Percentiles rank a stretch among this genome's conserved stretches.
Conservation (phyloP, 176 grass and related monocot genomes). For the Metroxylon sagu region DNA sequence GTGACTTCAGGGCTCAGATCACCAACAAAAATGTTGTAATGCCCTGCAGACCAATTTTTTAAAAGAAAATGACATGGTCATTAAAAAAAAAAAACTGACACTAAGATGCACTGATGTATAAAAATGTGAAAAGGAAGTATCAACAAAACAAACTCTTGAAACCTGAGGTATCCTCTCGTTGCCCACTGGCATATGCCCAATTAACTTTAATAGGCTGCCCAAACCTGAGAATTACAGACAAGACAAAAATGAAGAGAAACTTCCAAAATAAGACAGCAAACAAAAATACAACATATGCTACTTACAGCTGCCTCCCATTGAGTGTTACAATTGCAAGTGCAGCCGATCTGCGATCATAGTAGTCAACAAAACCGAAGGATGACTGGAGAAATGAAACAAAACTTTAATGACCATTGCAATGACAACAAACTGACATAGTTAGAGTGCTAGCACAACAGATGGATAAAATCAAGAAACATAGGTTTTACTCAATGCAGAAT, state of each 20-base stretch:
- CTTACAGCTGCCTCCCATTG: conserved; percentile 91
- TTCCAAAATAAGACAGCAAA: conserved; percentile 7
- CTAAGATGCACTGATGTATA: conserved; percentile 3
- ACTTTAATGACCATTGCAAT: too few relatives aligned
- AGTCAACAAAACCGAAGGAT: conserved; percentile 97
- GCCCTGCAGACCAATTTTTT: conserved; percentile 30
- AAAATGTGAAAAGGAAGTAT: conserved; percentile 13
- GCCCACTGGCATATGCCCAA: conserved; percentile 94
- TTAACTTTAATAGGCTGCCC: conserved; percentile 96
- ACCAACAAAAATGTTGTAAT: conserved; percentile 95
- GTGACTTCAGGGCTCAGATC: conserved; percentile 97
- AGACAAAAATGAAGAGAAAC: not conserved
- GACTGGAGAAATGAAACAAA: conserved; percentile 36
- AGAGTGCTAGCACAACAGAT: too few relatives aligned
- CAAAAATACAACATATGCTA: conserved; percentile 7
- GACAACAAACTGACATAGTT: too few relatives aligned
- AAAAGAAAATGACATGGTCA: not conserved
- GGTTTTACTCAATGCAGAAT: too few relatives aligned
- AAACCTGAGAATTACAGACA: conserved; percentile 42
- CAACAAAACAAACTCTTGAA: conserved; percentile 15
- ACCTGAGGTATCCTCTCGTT: conserved; percentile 99
- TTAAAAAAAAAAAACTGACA: not conserved
- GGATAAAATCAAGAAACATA: too few relatives aligned
- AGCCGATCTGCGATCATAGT: conserved; percentile 89
- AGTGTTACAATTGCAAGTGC: conserved; percentile 89